A percentile compares a stretch with the other conserved stretches of the same genome.
Evolutionary conservation across 2,329 filamentous ascomycete genomes (phyloP).

Genomic region (Alternaria postmessia): DNA sequence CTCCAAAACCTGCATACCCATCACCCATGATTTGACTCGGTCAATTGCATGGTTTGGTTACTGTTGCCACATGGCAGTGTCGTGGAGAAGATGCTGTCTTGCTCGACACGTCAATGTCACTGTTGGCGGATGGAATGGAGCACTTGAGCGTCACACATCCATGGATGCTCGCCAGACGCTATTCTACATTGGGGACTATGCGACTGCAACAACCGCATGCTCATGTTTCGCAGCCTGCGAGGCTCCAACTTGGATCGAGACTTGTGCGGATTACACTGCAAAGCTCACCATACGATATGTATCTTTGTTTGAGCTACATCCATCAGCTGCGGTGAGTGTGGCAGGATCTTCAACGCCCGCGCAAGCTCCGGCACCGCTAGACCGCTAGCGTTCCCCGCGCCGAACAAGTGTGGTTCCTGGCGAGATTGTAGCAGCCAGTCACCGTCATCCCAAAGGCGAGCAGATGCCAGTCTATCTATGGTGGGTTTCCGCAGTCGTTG

Average conservation of each 20-base stretch:
- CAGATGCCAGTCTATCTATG: constrained; percentile 7
- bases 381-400: constrained; percentile 36
- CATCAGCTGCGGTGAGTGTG: constrained; percentile 6
- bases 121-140: constrained; percentile 9
- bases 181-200: constrained; percentile 20
- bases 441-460: constrained; percentile 19
- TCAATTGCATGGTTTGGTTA: constrained; percentile 7
- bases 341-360: constrained; percentile 26
- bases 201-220: constrained; percentile 14
- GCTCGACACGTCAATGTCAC: constrained; percentile 1
- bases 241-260: constrained; percentile 3
- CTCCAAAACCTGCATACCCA: constrained; percentile 23
- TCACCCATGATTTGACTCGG: constrained; percentile 6
- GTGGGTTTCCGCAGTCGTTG: constrained; percentile 7
- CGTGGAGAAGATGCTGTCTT: background rate
- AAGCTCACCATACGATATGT: background rate
- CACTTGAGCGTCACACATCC: constrained; percentile 1
- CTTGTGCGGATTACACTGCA: background rate
- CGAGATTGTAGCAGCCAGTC: constrained; percentile 25
- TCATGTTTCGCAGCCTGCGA: background rate
- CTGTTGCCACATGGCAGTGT: constrained; percentile 15
- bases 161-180: constrained; percentile 17
- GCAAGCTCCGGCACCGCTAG: constrained; percentile 25
- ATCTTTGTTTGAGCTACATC: background rate
- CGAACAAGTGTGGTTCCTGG: constrained; percentile 32